These are phyloP conservation scores for Trametes pubescens DNA, from an alignment of 1,284 basidiomycete species.

Conservation along the genomic window DNA sequence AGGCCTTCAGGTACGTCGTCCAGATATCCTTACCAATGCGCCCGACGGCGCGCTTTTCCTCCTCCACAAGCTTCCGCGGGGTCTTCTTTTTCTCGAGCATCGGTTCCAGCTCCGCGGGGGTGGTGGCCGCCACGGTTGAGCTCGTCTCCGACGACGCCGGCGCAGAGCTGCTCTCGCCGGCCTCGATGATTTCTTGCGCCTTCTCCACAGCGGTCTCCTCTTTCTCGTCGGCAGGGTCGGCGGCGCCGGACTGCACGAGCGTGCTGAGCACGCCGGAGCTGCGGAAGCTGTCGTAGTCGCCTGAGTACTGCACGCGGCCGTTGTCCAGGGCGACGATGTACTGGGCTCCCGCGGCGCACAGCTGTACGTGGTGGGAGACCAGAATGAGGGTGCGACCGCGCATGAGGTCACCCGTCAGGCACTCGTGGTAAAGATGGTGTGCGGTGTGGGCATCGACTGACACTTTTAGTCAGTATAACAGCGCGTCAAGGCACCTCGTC, in stretches of 20 bases:
- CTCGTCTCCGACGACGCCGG: slow-evolving; percentile 55
- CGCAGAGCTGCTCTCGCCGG: slow-evolving; percentile 18
- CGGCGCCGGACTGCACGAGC: slow-evolving; percentile 70
- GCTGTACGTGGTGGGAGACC: slow-evolving; percentile 91
- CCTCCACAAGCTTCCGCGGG: slow-evolving; percentile 88
- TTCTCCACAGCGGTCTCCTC: slow-evolving; percentile 36
- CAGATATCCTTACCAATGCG: slow-evolving; percentile 83
- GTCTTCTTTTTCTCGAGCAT: slow-evolving; percentile 65
- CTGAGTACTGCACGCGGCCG: slow-evolving; percentile 81
- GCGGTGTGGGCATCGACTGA: slow-evolving; percentile 89
- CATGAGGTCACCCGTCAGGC: slow-evolving; percentile 87
- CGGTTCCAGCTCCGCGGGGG: slow-evolving; percentile 45
- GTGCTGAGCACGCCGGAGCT: slow-evolving; percentile 69
- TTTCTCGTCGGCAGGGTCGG: slow-evolving; percentile 49
- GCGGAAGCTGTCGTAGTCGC: slow-evolving; percentile 73
- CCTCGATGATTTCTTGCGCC: slow-evolving; percentile 37
- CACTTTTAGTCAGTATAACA: too few relatives aligned
- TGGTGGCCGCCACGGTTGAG: slow-evolving; percentile 52
- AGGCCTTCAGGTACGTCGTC: slow-evolving; percentile 80
- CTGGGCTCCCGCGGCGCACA: slow-evolving; percentile 73
- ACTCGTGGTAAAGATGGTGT: slow-evolving; percentile 83
- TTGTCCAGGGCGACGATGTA: slow-evolving; percentile 89
- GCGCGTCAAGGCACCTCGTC: too few relatives aligned
- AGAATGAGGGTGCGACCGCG: slow-evolving; percentile 82
- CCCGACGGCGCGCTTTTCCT: slow-evolving; percentile 89